phyloP scores from a whole-genome alignment of 352 stramenopile genomes.

The Lagenidium sp. region DNA sequence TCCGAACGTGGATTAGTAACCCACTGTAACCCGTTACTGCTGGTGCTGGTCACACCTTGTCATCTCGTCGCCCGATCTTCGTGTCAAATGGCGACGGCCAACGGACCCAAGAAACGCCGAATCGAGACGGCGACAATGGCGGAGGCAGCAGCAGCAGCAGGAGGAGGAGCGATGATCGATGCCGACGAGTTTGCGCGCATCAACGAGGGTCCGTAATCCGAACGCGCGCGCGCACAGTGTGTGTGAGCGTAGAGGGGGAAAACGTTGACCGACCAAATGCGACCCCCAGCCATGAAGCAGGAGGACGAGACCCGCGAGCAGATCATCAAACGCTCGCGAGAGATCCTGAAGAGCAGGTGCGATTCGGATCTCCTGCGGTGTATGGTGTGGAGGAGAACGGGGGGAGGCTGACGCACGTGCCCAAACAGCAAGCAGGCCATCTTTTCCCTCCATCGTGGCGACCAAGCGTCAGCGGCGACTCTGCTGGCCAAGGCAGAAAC shows the following conservation, averaged over 20 bases:
- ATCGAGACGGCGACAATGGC: too few relatives aligned
- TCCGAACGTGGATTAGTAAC: too few relatives aligned
- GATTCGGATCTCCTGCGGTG: not conserved
- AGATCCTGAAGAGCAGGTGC: slow-evolving; percentile 91
- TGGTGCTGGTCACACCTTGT: too few relatives aligned
- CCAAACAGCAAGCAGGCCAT: slow-evolving; percentile 88
- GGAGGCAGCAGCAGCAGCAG: too few relatives aligned
- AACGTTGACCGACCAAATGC: not conserved
- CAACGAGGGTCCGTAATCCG: slow-evolving; percentile 12
- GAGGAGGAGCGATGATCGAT: too few relatives aligned
- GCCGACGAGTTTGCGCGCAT: slow-evolving; percentile 16
- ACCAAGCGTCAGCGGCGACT: slow-evolving; percentile 43
- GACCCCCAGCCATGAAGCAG: slow-evolving; percentile 75
- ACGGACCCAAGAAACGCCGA: too few relatives aligned
- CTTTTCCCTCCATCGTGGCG: slow-evolving; percentile 89
- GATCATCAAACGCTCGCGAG: slow-evolving; percentile 92
- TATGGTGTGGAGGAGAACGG: not conserved
- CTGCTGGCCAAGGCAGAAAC: slow-evolving; percentile 43
- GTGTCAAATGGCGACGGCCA: slow-evolving; percentile 3
- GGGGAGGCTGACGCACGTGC: too few relatives aligned
- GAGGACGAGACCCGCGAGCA: slow-evolving; percentile 89
- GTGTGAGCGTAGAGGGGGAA: too few relatives aligned
- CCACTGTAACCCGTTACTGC: too few relatives aligned
- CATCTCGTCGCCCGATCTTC: too few relatives aligned
- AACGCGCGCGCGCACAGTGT: too few relatives aligned